Conservation (phyloP, 495 filamentous ascomycete genomes). For the Aspergillus egyptiacus region DNA sequence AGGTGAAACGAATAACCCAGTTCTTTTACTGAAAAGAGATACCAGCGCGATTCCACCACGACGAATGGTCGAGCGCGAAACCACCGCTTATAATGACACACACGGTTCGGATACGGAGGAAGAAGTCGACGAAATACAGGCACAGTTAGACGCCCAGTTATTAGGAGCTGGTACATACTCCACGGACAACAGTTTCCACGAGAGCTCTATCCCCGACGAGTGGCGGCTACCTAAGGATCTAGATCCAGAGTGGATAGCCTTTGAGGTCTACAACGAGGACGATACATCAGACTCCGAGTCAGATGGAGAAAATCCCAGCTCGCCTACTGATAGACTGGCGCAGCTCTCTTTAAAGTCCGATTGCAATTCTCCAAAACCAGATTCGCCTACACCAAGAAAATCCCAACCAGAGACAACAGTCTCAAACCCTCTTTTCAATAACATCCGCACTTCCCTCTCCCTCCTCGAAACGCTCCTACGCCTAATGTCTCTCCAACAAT, state of each 20-base stretch:
- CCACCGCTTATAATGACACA: conserved; percentile 4
- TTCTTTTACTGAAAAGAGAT: conserved; percentile 84
- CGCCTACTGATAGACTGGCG: conserved; percentile 33
- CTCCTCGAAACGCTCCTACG: conserved; percentile 92
- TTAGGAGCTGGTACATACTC: conserved; percentile 37
- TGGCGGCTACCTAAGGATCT: conserved; percentile 73
- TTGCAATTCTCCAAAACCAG: conserved; percentile 16
- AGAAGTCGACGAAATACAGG: conserved; percentile 48
- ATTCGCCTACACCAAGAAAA: conserved; percentile 22
- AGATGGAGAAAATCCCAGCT: conserved; percentile 37
- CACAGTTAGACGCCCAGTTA: conserved; percentile 65
- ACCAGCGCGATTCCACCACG: conserved; percentile 65
- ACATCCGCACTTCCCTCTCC: conserved; percentile 78
- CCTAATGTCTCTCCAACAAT: conserved; percentile 90
- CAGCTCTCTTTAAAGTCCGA: conserved; percentile 34
- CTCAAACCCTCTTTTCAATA: conserved; percentile 37
- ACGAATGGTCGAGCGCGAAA: conserved; percentile 53
- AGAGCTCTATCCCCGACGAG: conserved; percentile 36
- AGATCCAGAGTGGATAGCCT: conserved; percentile 92
- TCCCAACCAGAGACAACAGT: conserved; percentile 31
- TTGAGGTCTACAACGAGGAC: conserved; percentile 75
- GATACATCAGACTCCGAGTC: conserved; percentile 55
- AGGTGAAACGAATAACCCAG: conserved; percentile 74
- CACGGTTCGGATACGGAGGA: conserved; percentile 26
- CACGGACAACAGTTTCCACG: conserved; percentile 21